Base-by-base conservation (phyloP, 1,284 basidiomycete species). In the Fistulina hepatica region DNA sequence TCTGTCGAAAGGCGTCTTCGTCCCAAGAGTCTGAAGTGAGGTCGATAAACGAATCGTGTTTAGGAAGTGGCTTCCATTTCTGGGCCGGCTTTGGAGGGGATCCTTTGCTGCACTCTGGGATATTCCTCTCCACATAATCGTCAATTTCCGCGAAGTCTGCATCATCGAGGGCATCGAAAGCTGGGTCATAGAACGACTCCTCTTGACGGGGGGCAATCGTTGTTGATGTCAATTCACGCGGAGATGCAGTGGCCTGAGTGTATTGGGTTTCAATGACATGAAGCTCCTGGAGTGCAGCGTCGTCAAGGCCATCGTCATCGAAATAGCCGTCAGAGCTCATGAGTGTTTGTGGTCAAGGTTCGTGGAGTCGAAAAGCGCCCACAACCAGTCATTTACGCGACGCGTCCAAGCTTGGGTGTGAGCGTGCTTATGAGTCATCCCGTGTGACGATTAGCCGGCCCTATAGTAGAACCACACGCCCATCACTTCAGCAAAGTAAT, bases 321-420 rank as follows among this genome's bases (percentile, higher is more conserved):
- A 80, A 82, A 47, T 71, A 77, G 22, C 62, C 71, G 52, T 78
- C 76, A 24, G 78, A 81, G 59, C 71, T 75, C 80, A 80, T 84
- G 37, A n/a, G n/a, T n/a, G n/a, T n/a, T n/a, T n/a, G n/a, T n/a
- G n/a, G n/a, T n/a, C n/a, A n/a, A n/a, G n/a, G 30, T 19, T 21
- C 28, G 13, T 13, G 28, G 10, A 35, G 28, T 26, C 28, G 31
- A 21, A 19, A 25, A 34, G 33, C 35, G 33, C 34, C 11, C 21
- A 27, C 33, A 26, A 21, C 37, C 37, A 42, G 31, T 26, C 23
- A 34, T 22, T 19, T 20, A 30, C 36, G 26, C 23, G 21, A 22
- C 37, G 21, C 28, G 28, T 31, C 28, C 21, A 13, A 16, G 39
- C 34, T 23, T 31, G 20, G 26, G 36, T 28, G 36, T 37, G 24